Base-by-base conservation (phyloP, 1,284 basidiomycete genomes). In the Cryptococcus sp. region DNA sequence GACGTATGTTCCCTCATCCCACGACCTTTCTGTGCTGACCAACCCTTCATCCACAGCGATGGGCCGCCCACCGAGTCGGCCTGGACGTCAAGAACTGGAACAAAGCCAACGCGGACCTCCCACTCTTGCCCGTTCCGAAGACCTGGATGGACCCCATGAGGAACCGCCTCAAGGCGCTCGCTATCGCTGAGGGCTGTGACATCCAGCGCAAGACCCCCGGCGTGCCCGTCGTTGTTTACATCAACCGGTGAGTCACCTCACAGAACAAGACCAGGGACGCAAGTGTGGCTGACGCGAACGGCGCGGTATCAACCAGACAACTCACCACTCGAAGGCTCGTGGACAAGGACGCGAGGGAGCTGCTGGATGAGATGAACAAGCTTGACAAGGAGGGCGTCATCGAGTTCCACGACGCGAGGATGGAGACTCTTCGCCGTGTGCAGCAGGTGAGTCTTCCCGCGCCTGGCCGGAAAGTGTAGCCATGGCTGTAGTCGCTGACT, bases 101-200 rank as follows among this genome's bases (percentile, higher is more conserved):
- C 60, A 69, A 69, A 59, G 64, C 61, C 39, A 61, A 40, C n/a
- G 64, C 57, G 12, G 64, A 67, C 50, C 46, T 67, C 20, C 55
- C 62, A 6, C 23, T 46, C 2, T 49, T 66, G n/a, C n/a, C 49
- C 6, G 63, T 59, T 1, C 61, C 65, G 0, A 11, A n/a, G 13
- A 56, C 51, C 18, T 66, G 65, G 63, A 56, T 64, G 57, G 60
- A 63, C 38, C 67, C 65, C 1, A 45, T 69, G 12, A 55, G 67
- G 21, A 55, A 65, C 47, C 55, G 58, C 12, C 47, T 66, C 36
- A 63, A 64, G 36, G 20, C 46, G 16, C 40, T 65, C 12, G 55
- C 55, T n/a, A 38, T 55, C 6, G 49, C 53, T 5, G 52, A 59
- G 20, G 62, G 57, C 2, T 66, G 61, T 44, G 35, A 48, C 3